Evolutionary conservation across 345 rosid genomes (phyloP), one percentile per base, ranked within the genome.

Genomic region (Ceriops zippeliana): DNA sequence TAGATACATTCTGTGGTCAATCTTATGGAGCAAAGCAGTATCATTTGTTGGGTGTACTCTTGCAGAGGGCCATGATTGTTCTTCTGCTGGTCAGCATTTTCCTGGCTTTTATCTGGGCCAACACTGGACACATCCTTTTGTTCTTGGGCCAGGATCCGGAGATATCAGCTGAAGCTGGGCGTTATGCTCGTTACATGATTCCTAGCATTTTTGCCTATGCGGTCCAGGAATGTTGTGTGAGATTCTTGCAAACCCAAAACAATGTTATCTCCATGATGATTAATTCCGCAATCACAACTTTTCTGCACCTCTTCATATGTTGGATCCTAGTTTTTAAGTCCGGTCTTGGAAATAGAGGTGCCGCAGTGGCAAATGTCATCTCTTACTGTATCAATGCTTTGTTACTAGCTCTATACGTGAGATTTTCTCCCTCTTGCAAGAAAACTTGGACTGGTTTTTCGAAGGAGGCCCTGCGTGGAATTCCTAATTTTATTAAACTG

Each of bases 241-340:
- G 80, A 56, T 84, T 86, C 80, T 61, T 86, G 63, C 83, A 81
- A 66, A 56, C 88, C 0, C 90, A 84, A 49, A 81, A 76, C 77
- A 82, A 72, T 70, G 83, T 84, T 7, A 52, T 84, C 21, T 88
- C 90, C 24, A 74, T 86, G 75, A 77, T 84, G 81, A 51, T 77
- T n/a, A 72, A 62, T 70, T 67, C 88, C 15, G 88, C 79, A 65
- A 58, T 79, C 24, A 79, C 88, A 32, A 71, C 81, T 28, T 42
- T 77, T 5, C 62, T 82, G 46, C 90, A 86, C 19, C 22, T 82
- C 5, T 65, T 77, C 5, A 32, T 63, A 0, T 85, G 90, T 62
- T 86, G 89, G 91, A 0, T 61, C 46, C 73, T 85, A 38, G 84
- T 87, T 17, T 80, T 72, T 22, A 78, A 66, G 58, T 59, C 76